Conservation (phyloP, 768 basidiomycete species). For the Naganishia kalamii region DNA sequence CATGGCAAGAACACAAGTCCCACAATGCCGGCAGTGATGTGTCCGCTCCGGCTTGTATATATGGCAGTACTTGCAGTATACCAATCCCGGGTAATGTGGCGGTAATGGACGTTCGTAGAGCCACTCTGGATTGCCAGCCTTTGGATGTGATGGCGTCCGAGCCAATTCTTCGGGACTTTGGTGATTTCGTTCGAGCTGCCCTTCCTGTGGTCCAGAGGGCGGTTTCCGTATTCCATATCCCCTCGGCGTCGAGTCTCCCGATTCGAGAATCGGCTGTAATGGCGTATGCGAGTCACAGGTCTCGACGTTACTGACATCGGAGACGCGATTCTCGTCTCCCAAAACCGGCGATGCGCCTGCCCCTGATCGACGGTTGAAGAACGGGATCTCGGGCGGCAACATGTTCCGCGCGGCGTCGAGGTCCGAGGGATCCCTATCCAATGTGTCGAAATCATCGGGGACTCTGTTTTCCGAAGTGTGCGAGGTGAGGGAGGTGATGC, state of each 20-base stretch:
- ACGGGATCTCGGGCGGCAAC: constrained; percentile 12
- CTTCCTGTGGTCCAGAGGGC: no score
- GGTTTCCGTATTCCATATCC: neutral
- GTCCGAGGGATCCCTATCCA: neutral
- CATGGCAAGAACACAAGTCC: constrained; percentile 41
- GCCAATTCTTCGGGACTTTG: no score
- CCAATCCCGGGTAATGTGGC: neutral
- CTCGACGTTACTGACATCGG: neutral
- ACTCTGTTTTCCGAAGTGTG: neutral
- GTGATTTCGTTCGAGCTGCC: no score
- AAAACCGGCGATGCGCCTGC: no score
- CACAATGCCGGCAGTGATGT: constrained; percentile 46
- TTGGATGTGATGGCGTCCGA: neutral
- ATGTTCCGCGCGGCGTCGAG: constrained; percentile 14
- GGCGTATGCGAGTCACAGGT: constrained; percentile 13
- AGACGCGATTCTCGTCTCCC: neutral
- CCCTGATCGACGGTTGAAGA: neutral
- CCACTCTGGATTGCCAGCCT: neutral
- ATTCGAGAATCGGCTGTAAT: neutral
- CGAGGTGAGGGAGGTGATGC: neutral
- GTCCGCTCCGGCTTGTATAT: constrained; percentile 43
- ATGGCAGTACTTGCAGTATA: constrained; percentile 34
- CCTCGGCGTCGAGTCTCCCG: neutral
- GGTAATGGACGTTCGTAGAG: constrained; percentile 16
- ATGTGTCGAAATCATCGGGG: neutral